Evolutionary conservation across 495 filamentous ascomycete genomes (phyloP), one percentile per base, ranked within the genome.

Genomic region (Pyrenula aspistea): DNA sequence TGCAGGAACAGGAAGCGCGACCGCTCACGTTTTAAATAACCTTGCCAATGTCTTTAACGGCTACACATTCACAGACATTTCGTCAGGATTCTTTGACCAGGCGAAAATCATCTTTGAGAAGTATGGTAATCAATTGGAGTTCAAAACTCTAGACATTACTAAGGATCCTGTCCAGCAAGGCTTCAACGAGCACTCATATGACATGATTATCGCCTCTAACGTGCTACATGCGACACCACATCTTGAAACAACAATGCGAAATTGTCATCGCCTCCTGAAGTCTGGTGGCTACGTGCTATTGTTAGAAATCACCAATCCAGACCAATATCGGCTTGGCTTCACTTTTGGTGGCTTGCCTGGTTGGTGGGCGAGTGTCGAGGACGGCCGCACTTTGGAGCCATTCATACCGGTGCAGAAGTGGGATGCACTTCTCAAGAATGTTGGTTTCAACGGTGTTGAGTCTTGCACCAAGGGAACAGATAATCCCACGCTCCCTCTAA

Each of bases 381-480:
- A 20, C 36, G 61, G 60, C 23, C 62, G 77, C 4, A 60, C 24
- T 1, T 56, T 67, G 0, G 61, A 69, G 0, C 76, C 78, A 2
- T 68, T 55, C 42, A 49, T 77, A 15, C 59, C 63, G 1, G 25
- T 57, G 0, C 56, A 55, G 0, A 42, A 62, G 24, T 83, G 78
- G 81, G 53, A 76, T 24, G 4, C 15, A 0, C 15, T 73, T 0
- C 63, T 83, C 12, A 60, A 58, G 8, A 61, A 65, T 0, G 53
- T 61, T 0, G 75, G 76, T 2, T 82, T 83, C 49, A 73, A 73
- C 0, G 74, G 76, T 1, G 61, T 75, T 36, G 78, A 83, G 22
- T 57, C 68, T 0, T 57, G 54, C 12, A 66, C 68, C 0, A 42
- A 4, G 8, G 31, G 31, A 15, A 42, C 31, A 15, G 31, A 42